phyloP scores from a whole-genome alignment of 2,329 filamentous ascomycete genomes.

The Anthostomella pinea region DNA sequence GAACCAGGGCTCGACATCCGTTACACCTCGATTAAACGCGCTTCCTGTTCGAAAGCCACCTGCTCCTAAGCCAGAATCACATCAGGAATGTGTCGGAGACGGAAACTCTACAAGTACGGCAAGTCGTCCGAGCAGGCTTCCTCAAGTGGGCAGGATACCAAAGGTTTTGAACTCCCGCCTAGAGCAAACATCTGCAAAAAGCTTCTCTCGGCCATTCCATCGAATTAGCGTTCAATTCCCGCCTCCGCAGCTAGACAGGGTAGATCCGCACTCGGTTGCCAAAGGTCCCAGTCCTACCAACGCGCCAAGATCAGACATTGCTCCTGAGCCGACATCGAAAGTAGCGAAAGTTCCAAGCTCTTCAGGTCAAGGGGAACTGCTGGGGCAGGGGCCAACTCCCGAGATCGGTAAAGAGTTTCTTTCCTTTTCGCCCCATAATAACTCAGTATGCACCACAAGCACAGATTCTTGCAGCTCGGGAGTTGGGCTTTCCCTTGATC shows the following conservation, averaged over 20 bases:
- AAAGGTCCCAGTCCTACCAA: constrained; percentile 47
- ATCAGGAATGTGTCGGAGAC: too few species aligned
- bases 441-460: constrained; percentile 59
- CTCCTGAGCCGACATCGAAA: background rate
- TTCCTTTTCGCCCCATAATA: constrained; percentile 68
- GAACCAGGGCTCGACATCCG: background rate
- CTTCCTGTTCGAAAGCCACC: constrained; percentile 4
- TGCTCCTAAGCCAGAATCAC: constrained; percentile 1
- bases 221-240: constrained; percentile 46
- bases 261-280: constrained; percentile 42
- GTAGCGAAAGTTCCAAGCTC: too few species aligned
- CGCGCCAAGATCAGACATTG: constrained; percentile 30
- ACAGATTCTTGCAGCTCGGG: constrained; percentile 68
- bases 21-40: background rate
- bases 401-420: constrained; percentile 61
- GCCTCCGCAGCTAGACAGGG: constrained; percentile 23
- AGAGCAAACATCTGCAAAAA: constrained; percentile 67
- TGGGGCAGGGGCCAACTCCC: too few species aligned
- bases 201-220: constrained; percentile 82
- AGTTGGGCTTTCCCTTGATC: constrained; percentile 55
- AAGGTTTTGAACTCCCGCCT: constrained; percentile 70
- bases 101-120: constrained; percentile 4
- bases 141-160: constrained; percentile 83
- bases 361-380: too few species aligned
- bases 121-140: constrained; percentile 60